Conservation (phyloP, 345 rosid genomes). For the Streptanthus diversifolius region DNA sequence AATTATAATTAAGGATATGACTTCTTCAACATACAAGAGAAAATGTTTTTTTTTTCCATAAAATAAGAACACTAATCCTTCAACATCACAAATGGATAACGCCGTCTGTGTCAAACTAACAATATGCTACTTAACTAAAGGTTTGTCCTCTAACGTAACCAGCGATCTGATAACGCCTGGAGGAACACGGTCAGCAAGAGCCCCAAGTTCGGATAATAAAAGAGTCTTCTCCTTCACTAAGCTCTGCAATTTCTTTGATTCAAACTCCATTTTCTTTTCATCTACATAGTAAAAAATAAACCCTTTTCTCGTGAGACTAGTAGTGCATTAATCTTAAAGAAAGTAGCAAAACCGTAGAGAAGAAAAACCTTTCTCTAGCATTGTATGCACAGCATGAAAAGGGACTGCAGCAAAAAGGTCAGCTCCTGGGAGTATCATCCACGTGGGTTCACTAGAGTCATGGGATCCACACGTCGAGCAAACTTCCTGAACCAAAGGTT, state of each 20-base stretch:
- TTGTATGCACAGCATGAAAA: slow-evolving; percentile 75
- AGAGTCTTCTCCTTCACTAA: slow-evolving; percentile 68
- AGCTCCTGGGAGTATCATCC: slow-evolving; percentile 83
- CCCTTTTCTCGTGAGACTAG: neutral
- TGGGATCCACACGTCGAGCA: slow-evolving; percentile 77
- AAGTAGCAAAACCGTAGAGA: neutral
- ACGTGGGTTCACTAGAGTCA: slow-evolving; percentile 56
- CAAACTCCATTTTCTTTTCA: slow-evolving; percentile 21
- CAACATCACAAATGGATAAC: neutral
- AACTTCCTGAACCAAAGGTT: slow-evolving; percentile 59
- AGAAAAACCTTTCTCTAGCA: slow-evolving; percentile 63
- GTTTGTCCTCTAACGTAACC: slow-evolving; percentile 58
- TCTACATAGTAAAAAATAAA: neutral
- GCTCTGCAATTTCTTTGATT: slow-evolving; percentile 68
- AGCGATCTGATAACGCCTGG: slow-evolving; percentile 67
- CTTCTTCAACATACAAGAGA: neutral
- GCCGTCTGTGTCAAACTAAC: neutral
- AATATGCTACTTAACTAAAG: slow-evolving; percentile 3
- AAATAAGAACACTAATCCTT: neutral
- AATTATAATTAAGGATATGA: neutral
- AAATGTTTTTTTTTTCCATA: neutral
- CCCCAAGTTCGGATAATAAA: slow-evolving; percentile 62
- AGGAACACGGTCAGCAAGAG: slow-evolving; percentile 64
- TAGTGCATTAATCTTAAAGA: neutral
- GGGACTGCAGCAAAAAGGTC: slow-evolving; percentile 70